phyloP scores from a whole-genome alignment of 2,329 filamentous ascomycete species.

The Diaporthe citri region DNA sequence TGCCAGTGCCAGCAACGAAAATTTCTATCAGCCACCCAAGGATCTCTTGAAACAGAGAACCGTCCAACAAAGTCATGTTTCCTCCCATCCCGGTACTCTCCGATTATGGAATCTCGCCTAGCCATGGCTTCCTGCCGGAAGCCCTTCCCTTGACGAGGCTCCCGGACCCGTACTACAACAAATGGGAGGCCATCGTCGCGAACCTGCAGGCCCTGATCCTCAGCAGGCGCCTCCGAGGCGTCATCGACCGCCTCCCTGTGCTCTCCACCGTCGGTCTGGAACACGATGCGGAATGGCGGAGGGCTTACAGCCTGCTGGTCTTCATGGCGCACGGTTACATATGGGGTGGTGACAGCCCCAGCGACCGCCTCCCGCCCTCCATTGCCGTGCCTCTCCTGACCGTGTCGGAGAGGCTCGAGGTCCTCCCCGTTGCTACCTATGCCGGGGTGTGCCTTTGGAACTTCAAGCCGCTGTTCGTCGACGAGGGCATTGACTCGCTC shows the following conservation, averaged over 20 bases:
- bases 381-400: slow-evolving; percentile 86
- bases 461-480: slow-evolving; percentile 89
- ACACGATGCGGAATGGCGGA: slow-evolving; percentile 90
- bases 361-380: slow-evolving; percentile 81
- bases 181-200: slow-evolving; percentile 89
- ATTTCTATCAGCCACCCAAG: not conserved
- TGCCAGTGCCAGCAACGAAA: not conserved
- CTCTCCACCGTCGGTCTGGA: slow-evolving; percentile 86
- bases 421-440: slow-evolving; percentile 94
- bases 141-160: slow-evolving; percentile 83
- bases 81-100: slow-evolving; percentile 72
- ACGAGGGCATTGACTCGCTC: slow-evolving; percentile 84
- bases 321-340: slow-evolving; percentile 97
- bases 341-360: slow-evolving; percentile 90
- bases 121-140: slow-evolving; percentile 89
- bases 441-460: slow-evolving; percentile 96
- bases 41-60: slow-evolving; percentile 25
- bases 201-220: slow-evolving; percentile 91
- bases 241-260: slow-evolving; percentile 84
- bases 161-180: slow-evolving; percentile 91
- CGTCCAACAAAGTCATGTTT: slow-evolving; percentile 58
- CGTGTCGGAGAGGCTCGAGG: slow-evolving; percentile 82
- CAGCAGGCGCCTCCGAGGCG: slow-evolving; percentile 83
- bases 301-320: slow-evolving; percentile 89
- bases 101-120: slow-evolving; percentile 84